Base-by-base conservation (phyloP, 495 filamentous ascomycete species). In the Niebla homalea region DNA sequence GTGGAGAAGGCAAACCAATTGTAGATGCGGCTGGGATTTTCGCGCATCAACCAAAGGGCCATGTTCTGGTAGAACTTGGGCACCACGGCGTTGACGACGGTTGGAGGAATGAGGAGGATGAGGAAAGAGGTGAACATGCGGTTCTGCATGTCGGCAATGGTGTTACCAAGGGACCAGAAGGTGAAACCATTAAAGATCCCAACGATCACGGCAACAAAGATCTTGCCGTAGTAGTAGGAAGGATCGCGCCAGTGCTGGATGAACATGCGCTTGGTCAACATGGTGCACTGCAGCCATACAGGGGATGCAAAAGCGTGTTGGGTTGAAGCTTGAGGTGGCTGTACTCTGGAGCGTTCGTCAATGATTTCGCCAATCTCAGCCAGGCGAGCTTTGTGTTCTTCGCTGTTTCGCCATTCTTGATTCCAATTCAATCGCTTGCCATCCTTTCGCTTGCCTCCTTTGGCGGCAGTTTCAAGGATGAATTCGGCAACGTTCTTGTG, bases 181-280 rank as follows among this genome's bases (percentile, higher is more conserved):
- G 88, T 89, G 62, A 93, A 92, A n/a, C 84, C 83, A 62, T 85
- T 86, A 69, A 81, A 80, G 49, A 81, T 78, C 36, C 80, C 79
- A 46, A 83, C 75, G 54, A 84, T 78, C 37, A 85, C 71, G 26
- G 73, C 73, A 49, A 79, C 72, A 66, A 86, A 85, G 32, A 87
- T 67, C 62, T 86, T 87, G 48, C 79, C 77, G 61, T 84, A 86
- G 53, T 81, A 72, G 70, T 93, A 88, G 40, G 75, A 83, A 49
- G 77, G 69, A 51, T 80, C 68, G 43, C 84, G 73, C 83, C 83
- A 87, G 69, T 86, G 78, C 51, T 85, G 75, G 10, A 64, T 64
- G 67, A 85, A 87, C 29, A 81, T 69, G 12, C 84, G 73, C 60
- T 77, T 75, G 23, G 78, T 83, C 15, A 87, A 70, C 53, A 77